Evolutionary conservation across 2,329 filamentous ascomycete genomes (phyloP).

Genomic region (Neofusicoccum laricinum): DNA sequence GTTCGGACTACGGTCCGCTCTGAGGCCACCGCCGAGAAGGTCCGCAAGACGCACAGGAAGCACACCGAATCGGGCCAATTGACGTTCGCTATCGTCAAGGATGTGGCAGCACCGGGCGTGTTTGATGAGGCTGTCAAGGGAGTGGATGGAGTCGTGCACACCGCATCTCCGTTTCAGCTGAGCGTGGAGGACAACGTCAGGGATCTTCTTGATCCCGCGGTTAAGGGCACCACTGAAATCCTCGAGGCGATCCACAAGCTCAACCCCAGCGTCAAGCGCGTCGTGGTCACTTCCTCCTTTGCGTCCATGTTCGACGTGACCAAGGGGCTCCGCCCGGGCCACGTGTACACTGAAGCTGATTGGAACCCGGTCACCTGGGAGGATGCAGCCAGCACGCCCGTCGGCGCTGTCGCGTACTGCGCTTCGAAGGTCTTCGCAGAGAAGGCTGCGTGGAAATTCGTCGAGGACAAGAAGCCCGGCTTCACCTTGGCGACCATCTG

Average conservation of each 20-base stretch:
- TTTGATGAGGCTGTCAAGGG: conserved; percentile 40
- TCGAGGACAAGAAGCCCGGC: conserved; percentile 22
- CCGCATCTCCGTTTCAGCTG: conserved; percentile 33
- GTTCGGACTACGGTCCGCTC: conserved; percentile 22
- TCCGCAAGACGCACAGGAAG: conserved; percentile 39
- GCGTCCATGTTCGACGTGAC: not conserved
- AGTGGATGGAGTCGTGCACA: conserved; percentile 46
- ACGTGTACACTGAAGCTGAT: conserved; percentile 24
- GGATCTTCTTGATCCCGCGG: conserved; percentile 43
- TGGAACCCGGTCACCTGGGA: conserved; percentile 27
- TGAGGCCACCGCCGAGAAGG: conserved; percentile 24
- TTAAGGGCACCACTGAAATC: conserved; percentile 46
- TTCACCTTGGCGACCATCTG: conserved; percentile 26
- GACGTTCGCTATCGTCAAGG: conserved; percentile 44
- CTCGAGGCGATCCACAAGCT: conserved; percentile 27
- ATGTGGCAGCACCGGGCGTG: conserved; percentile 40
- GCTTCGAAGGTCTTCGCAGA: conserved; percentile 28
- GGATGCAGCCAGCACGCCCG: conserved; percentile 22
- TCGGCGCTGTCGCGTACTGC: conserved; percentile 23
- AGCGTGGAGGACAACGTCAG: conserved; percentile 10
- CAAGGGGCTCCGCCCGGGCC: conserved; percentile 8
- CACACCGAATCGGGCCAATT: conserved; percentile 30
- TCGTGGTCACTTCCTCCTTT: conserved; percentile 23
- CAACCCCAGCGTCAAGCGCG: conserved; percentile 20
- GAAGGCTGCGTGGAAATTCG: conserved; percentile 25